A percentile compares a stretch with the other conserved stretches of the same genome.
These are phyloP conservation scores for Meira nashicola DNA, from an alignment of 1,284 basidiomycete species.

Conservation along the genomic window DNA sequence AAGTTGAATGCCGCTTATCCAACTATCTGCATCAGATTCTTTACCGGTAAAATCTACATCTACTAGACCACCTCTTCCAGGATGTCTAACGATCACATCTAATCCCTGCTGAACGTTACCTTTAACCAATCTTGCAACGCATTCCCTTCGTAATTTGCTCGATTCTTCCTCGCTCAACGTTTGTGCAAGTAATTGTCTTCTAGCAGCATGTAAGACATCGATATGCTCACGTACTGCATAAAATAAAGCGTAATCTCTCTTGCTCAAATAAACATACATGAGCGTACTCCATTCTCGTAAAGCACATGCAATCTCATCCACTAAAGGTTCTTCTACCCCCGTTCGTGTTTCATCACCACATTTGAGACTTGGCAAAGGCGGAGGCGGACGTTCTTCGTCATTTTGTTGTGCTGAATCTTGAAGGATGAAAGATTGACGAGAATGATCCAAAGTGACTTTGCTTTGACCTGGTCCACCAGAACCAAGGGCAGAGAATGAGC, in stretches of 20 bases:
- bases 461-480: background rate
- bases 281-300: constrained; percentile 89
- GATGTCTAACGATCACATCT: constrained; percentile 91
- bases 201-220: constrained; percentile 80
- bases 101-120: constrained; percentile 87
- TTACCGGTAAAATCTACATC: constrained; percentile 54
- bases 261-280: constrained; percentile 82
- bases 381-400: constrained; percentile 59
- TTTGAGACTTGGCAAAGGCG: constrained; percentile 85
- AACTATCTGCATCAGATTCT: constrained; percentile 37
- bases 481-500: background rate
- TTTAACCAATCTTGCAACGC: constrained; percentile 78
- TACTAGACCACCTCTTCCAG: constrained; percentile 80
- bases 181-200: constrained; percentile 79
- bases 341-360: constrained; percentile 40
- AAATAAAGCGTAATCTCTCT: constrained; percentile 84
- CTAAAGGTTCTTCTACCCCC: constrained; percentile 68
- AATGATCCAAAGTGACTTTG: constrained; percentile 9
- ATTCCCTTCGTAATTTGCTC: constrained; percentile 72
- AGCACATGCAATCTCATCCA: constrained; percentile 95
- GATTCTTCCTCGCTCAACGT: constrained; percentile 85
- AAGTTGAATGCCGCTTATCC: constrained; percentile 48
- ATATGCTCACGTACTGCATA: constrained; percentile 81
- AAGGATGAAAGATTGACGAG: constrained; percentile 9
- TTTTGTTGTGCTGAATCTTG: background rate